Conservation (phyloP, 768 basidiomycete genomes). For the Auricularia cornea region DNA sequence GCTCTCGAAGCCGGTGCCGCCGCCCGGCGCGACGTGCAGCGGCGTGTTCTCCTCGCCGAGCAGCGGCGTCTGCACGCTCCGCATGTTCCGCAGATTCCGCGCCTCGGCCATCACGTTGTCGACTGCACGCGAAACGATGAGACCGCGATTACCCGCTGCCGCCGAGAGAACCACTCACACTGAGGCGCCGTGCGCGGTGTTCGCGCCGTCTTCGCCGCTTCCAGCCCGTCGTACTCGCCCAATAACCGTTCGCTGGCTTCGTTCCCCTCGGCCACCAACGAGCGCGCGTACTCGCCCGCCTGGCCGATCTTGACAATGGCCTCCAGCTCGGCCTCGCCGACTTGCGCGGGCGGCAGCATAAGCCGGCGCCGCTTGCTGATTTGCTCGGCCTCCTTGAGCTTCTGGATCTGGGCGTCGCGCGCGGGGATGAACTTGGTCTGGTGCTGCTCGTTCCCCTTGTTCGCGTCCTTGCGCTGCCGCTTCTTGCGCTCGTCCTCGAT, state of each 20-base stretch:
- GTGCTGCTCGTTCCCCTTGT: constrained; percentile 24
- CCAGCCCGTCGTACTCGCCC: constrained; percentile 88
- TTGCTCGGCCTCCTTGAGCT: constrained; percentile 94
- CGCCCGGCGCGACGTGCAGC: constrained; percentile 60
- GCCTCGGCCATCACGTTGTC: constrained; percentile 94
- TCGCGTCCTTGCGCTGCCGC: constrained; percentile 59
- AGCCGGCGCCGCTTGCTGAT: constrained; percentile 83
- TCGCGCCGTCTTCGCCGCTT: constrained; percentile 81
- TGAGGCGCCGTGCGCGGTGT: constrained; percentile 93
- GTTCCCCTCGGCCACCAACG: constrained; percentile 65
- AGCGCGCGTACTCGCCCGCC: constrained; percentile 81
- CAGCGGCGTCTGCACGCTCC: constrained; percentile 83
- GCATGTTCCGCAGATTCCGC: constrained; percentile 91
- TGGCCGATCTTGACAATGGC: constrained; percentile 98
- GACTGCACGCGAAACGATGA: constrained; percentile 40
- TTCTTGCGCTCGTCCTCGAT: constrained; percentile 93
- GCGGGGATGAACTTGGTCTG: constrained; percentile 96
- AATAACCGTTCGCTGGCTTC: constrained; percentile 80
- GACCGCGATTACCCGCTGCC: constrained; percentile 1
- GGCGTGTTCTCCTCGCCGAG: constrained; percentile 98
- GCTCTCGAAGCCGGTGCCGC: constrained; percentile 87
- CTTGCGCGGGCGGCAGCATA: constrained; percentile 80
- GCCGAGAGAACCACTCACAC: constrained; percentile 49
- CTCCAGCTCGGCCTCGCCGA: constrained; percentile 89
- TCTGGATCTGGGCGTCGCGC: constrained; percentile 95